Percentiles rank a stretch among this genome's conserved stretches.
These are phyloP conservation scores for Fusarium sterilihyphosum DNA, from an alignment of 2,329 filamentous ascomycete genomes.

Conservation along the genomic window DNA sequence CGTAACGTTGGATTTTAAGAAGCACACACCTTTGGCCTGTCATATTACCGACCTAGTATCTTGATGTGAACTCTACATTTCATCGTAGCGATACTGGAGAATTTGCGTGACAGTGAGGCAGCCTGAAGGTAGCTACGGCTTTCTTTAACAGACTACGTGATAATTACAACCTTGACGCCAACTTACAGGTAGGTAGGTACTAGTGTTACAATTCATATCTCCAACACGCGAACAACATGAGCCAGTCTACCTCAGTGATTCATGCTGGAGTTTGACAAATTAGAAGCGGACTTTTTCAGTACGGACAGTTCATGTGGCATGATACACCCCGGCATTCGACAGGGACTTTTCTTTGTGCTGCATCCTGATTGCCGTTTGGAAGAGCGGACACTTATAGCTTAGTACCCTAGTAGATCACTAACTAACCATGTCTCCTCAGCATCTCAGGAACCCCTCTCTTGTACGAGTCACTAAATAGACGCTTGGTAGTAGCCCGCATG, in stretches of 20 bases:
- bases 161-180: neutral
- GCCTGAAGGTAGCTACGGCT: neutral
- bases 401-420: neutral
- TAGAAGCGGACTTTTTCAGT: neutral
- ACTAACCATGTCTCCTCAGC: slow-evolving; percentile 16
- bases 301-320: slow-evolving; percentile 17
- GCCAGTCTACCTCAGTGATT: too few relatives aligned
- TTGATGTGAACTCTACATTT: neutral
- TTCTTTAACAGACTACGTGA: slow-evolving; percentile 1
- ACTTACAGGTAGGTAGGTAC: neutral
- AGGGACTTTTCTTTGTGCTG: neutral
- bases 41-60: neutral
- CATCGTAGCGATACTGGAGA: neutral
- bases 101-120: neutral
- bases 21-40: neutral
- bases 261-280: neutral
- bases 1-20: neutral
- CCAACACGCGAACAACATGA: neutral
- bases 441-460: slow-evolving; percentile 6
- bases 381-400: neutral
- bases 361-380: slow-evolving; percentile 7
- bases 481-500: slow-evolving; percentile 11
- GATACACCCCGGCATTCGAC: slow-evolving; percentile 1
- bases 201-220: neutral
- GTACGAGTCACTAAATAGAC: slow-evolving; percentile 2